These are phyloP conservation scores for Lipomyces yarrowii DNA, from an alignment of 1,139 yeast species.

Conservation along the genomic window DNA sequence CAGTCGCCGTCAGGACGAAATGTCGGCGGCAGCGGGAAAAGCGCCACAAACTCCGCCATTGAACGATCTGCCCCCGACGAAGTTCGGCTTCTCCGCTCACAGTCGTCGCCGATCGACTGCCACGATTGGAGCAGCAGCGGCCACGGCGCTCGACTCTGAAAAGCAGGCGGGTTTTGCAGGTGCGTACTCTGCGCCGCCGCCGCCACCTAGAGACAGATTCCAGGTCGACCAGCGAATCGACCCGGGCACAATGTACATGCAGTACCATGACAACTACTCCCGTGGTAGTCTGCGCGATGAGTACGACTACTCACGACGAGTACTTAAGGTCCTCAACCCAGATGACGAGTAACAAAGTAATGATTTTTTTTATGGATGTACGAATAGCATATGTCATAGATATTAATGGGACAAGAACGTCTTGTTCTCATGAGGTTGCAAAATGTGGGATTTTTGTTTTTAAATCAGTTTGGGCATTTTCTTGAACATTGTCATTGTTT, in stretches of 20 bases:
- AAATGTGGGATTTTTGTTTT: background rate
- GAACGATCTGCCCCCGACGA: constrained; percentile 13
- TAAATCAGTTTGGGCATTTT: background rate
- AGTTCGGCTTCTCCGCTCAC: constrained; percentile 17
- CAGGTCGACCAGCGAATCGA: constrained; percentile 67
- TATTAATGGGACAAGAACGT: background rate
- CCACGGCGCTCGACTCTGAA: constrained; percentile 7
- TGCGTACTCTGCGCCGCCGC: constrained; percentile 28
- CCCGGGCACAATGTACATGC: constrained; percentile 62
- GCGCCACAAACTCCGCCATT: constrained; percentile 30
- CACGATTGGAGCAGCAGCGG: constrained; percentile 8
- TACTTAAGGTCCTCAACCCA: constrained; percentile 71
- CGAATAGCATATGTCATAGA: background rate
- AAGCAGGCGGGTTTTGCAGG: constrained; percentile 15
- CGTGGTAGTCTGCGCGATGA: constrained; percentile 71
- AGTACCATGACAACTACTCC: constrained; percentile 57
- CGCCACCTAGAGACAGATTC: constrained; percentile 19
- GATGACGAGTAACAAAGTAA: constrained; percentile 30
- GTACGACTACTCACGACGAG: constrained; percentile 70
- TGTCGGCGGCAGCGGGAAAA: constrained; percentile 13
- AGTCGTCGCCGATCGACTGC: constrained; percentile 10
- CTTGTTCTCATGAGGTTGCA: background rate
- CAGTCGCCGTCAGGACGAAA: constrained; percentile 31
- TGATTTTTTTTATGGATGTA: background rate
- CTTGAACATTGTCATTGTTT: background rate